Evolutionary conservation across 768 basidiomycete species (phyloP), one percentile per base, ranked within the genome.

Genomic region (Mycena polygramma): DNA sequence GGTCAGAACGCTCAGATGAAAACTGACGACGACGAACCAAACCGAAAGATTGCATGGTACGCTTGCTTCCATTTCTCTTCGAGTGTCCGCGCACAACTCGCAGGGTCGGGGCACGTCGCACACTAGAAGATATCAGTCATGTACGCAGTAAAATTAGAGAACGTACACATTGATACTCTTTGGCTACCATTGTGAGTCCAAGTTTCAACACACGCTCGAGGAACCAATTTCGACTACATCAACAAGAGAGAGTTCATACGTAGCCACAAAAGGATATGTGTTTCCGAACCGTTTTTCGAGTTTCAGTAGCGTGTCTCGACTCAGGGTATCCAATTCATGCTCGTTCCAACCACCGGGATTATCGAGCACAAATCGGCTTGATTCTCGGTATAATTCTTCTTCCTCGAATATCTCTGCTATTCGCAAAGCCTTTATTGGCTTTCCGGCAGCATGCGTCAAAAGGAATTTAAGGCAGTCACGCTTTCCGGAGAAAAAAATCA

Each of bases 41-140:
- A 96, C 51, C 95, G 89, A 78, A 95, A 94, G 10, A 95, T 91
- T 22, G 94, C 89, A 51, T 91, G 87, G 75, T 96, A 96, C 0
- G 94, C 95, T 75, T 94, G 94, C 49, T 90, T 84, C 95, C 96
- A 98, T 78, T 97, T 97, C 69, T 98, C 96, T 74, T 97, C 96
- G 10, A 98, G 86, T 7, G 94, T 81, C 15, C 91, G 89, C 20
- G 96, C 97, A 77, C 96, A 98, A 20, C 79, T 86, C 0, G 85
- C 52, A 8, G 94, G 81, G 71, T 98, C 96, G 13, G 94, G 94
- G 77, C 96, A 98, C 9, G 94, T 91, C 3, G 87, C 77, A 69
- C 94, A 95, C 95, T 97, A 75, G 19, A 61, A 51, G 54, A 48
- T 8, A 66, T 64, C 51, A 61, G 26, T 22, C 37, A 54, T 17